phyloP scores from a whole-genome alignment of 352 stramenopile genomes.

The Lagenidium giganteum region DNA sequence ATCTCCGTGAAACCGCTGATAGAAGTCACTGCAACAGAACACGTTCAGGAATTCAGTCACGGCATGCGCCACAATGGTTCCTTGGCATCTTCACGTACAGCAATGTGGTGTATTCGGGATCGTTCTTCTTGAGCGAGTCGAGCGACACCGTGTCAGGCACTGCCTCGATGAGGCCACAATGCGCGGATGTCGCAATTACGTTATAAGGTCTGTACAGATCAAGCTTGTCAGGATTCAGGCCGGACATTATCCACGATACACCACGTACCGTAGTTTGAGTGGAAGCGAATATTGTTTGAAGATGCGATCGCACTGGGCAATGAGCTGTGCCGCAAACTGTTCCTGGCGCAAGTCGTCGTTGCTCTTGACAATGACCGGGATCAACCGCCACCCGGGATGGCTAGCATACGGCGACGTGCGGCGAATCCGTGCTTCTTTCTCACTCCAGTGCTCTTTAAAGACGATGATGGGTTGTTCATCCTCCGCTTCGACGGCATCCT shows the following conservation, averaged over 20 bases:
- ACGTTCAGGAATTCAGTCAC: constrained; percentile 38
- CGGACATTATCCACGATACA: background rate
- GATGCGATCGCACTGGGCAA: constrained; percentile 93
- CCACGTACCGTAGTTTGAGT: constrained; percentile 83
- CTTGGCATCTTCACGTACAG: constrained; percentile 88
- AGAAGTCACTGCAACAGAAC: constrained; percentile 87
- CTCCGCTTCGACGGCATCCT: constrained; percentile 41
- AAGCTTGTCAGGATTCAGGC: no score
- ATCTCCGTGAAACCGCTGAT: constrained; percentile 86
- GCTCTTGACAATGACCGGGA: constrained; percentile 96
- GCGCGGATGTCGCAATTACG: constrained; percentile 93
- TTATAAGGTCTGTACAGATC: constrained; percentile 89
- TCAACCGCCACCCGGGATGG: constrained; percentile 57
- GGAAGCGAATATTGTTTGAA: constrained; percentile 93
- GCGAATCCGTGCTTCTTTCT: constrained; percentile 71
- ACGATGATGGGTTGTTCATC: constrained; percentile 70
- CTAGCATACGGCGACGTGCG: constrained; percentile 41
- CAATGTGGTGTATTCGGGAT: constrained; percentile 80
- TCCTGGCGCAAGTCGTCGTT: constrained; percentile 98
- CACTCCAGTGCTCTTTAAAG: constrained; percentile 74
- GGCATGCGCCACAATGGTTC: constrained; percentile 40
- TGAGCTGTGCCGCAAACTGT: constrained; percentile 96
- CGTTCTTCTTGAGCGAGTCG: constrained; percentile 94
- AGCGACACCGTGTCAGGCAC: constrained; percentile 96
- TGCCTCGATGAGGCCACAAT: constrained; percentile 94